Conservation (phyloP, 768 basidiomycete genomes). For the Calocybe gangraenosa region DNA sequence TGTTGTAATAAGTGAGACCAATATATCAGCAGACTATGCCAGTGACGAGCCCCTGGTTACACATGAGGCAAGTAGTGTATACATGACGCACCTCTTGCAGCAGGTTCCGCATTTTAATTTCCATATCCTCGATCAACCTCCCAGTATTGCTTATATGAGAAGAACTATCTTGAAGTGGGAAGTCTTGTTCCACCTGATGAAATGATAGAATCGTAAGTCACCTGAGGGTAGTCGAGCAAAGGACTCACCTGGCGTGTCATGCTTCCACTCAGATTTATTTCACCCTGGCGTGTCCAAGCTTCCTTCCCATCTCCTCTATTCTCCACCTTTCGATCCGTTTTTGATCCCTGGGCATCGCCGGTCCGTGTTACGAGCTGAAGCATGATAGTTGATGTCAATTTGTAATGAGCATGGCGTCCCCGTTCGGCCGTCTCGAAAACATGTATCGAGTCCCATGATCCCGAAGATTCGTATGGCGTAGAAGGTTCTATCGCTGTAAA, state of each 20-base stretch:
- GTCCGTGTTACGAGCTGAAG: slow-evolving; percentile 73
- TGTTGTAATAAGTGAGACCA: slow-evolving; percentile 19
- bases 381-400: slow-evolving; percentile 96
- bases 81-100: slow-evolving; percentile 68
- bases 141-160: slow-evolving; percentile 95
- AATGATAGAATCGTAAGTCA: neutral
- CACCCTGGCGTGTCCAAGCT: slow-evolving; percentile 61
- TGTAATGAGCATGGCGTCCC: slow-evolving; percentile 91
- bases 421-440: slow-evolving; percentile 95
- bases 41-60: too few relatives aligned
- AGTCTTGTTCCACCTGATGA: slow-evolving; percentile 81
- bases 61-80: too few relatives aligned
- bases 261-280: slow-evolving; percentile 86
- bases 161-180: slow-evolving; percentile 69
- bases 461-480: slow-evolving; percentile 58
- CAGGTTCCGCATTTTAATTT: slow-evolving; percentile 97
- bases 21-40: slow-evolving; percentile 4
- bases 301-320: slow-evolving; percentile 34
- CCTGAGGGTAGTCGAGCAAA: neutral
- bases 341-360: slow-evolving; percentile 27
- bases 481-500: slow-evolving; percentile 57
- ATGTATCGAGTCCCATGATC: slow-evolving; percentile 98
- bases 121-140: slow-evolving; percentile 96
- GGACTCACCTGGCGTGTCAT: slow-evolving; percentile 90
- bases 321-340: slow-evolving; percentile 18